Evolutionary conservation across 2,329 filamentous ascomycete species (phyloP).

Genomic region (Trichoderma asperellum): DNA sequence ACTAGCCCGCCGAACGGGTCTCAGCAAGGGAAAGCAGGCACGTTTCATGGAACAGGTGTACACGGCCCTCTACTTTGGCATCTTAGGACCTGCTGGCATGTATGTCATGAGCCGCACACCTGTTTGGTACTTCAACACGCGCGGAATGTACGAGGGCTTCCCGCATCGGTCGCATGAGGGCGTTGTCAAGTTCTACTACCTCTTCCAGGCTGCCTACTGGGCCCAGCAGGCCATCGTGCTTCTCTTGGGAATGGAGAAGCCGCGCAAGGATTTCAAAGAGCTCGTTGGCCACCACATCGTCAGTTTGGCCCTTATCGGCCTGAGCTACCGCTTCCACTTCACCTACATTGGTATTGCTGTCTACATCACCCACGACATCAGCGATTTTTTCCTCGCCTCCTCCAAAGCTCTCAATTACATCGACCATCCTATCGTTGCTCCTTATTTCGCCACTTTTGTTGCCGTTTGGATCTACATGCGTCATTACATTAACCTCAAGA

Average conservation of each 20-base stretch:
- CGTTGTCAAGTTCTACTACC: slow-evolving; percentile 91
- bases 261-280: slow-evolving; percentile 92
- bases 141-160: slow-evolving; percentile 86
- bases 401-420: slow-evolving; percentile 93
- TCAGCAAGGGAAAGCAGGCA: slow-evolving; percentile 78
- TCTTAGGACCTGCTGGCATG: slow-evolving; percentile 81
- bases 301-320: slow-evolving; percentile 77
- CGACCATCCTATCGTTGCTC: slow-evolving; percentile 74
- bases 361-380: slow-evolving; percentile 93
- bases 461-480: slow-evolving; percentile 85
- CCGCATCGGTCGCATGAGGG: slow-evolving; percentile 81
- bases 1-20: slow-evolving; percentile 69
- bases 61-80: slow-evolving; percentile 84
- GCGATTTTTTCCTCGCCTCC: slow-evolving; percentile 92
- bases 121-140: slow-evolving; percentile 94
- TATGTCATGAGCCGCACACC: slow-evolving; percentile 92
- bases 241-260: slow-evolving; percentile 86
- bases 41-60: slow-evolving; percentile 98
- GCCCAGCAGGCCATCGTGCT: slow-evolving; percentile 90
- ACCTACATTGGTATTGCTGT: slow-evolving; percentile 92
- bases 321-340: slow-evolving; percentile 96
- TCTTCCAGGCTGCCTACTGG: slow-evolving; percentile 95
- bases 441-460: slow-evolving; percentile 85
- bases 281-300: slow-evolving; percentile 90
- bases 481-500: slow-evolving; percentile 80